Evolutionary conservation across 1,284 basidiomycete species (phyloP), one percentile per base, ranked within the genome.

Genomic region (Ganoderma boninense): DNA sequence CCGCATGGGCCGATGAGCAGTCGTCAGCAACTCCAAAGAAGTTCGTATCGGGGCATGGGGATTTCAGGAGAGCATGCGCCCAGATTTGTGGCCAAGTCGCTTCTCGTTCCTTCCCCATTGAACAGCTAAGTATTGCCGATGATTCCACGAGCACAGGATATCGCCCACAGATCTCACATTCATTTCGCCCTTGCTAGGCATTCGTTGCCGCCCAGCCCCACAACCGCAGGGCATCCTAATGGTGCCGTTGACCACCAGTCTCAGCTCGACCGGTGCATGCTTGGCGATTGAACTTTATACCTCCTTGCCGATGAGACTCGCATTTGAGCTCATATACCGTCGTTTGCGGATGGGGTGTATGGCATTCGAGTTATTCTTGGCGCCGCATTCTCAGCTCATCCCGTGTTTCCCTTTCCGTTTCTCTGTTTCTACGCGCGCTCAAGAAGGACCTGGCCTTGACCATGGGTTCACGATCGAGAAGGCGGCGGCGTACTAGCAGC

Each of bases 41-140:
- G 57, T 56, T 62, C 68, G 32, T 44, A 57, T 60, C 67, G 54
- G 67, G 67, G 49, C 62, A 26, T 54, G 54, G 23, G 46, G 35
- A 54, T 29, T 57, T n/a, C 11, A 23, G n/a, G 23, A 29, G 7
- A 13, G 63, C 44, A 49, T 26, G 40, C 59, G 42, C 62, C 54
- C 63, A 56, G 49, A 40, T 43, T 14, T 49, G 59, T 29, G 64
- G 43, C 63, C 46, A 60, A n/a, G 16, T 13, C 43, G 64, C 70
- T 74, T 74, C 73, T 67, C 44, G 54, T 40, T 46, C 44, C 35
- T 61, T 61, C 67, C 63, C 56, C 35, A 29, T 29, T 23, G 43
- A 42, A 65, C 18, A 70, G 73, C 73, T 74, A 74, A 64, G 73
- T 74, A 72, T 67, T 32, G 11, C 73, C 73, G 73, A 74, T 56